phyloP scores from a whole-genome alignment of 768 basidiomycete genomes.

The Austroboletus eburneus region DNA sequence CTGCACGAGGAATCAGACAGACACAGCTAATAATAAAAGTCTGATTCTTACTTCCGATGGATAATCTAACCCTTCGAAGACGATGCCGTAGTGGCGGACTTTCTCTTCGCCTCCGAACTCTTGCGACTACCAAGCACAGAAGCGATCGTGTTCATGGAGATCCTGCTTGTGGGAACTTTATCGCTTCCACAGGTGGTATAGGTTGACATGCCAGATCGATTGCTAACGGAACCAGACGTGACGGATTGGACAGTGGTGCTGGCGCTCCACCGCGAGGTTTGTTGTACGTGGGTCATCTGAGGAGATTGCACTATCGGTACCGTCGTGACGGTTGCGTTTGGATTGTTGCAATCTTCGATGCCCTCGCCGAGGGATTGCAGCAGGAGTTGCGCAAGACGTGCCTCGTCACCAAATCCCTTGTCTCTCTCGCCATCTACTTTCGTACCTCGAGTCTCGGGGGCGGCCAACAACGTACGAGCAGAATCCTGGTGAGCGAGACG shows the following conservation, averaged over 20 bases:
- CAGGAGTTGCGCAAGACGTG: constrained; percentile 26
- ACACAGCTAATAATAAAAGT: not conserved
- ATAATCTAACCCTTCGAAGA: constrained; percentile 21
- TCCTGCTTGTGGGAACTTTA: constrained; percentile 19
- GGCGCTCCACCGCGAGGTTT: constrained; percentile 29
- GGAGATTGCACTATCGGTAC: constrained; percentile 10
- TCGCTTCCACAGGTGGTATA: constrained; percentile 28
- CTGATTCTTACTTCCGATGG: constrained; percentile 9
- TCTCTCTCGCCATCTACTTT: constrained; percentile 17
- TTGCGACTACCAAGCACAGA: constrained; percentile 25
- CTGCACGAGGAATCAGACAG: constrained; percentile 3
- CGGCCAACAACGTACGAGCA: constrained; percentile 22
- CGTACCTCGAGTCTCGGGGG: constrained; percentile 16
- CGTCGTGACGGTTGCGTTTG: constrained; percentile 4
- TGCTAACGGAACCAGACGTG: constrained; percentile 24
- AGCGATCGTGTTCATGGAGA: constrained; percentile 25
- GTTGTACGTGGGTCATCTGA: constrained; percentile 17
- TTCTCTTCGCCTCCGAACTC: constrained; percentile 26
- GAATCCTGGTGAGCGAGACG: constrained; percentile 26
- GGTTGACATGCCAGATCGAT: constrained; percentile 24
- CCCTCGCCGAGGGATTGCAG: constrained; percentile 25
- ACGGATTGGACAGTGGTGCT: constrained; percentile 27
- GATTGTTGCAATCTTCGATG: constrained; percentile 2
- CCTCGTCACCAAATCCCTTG: constrained; percentile 27
- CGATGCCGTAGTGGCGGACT: constrained; percentile 22